These are phyloP conservation scores for Talaromyces trachyspermus DNA, from an alignment of 495 filamentous ascomycete species.

Conservation along the genomic window DNA sequence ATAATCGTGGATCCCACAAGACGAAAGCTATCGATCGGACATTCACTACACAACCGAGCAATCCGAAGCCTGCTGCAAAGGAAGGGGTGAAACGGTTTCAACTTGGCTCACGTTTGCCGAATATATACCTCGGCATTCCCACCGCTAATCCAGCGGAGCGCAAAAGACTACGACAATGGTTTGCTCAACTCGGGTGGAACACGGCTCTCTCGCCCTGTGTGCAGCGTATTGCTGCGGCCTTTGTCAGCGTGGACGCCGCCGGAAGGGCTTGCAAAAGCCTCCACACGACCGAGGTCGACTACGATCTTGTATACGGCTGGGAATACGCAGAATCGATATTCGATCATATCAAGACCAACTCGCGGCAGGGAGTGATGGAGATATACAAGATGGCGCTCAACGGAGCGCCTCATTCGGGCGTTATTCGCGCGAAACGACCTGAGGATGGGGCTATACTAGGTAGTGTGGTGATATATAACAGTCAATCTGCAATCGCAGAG, in stretches of 20 bases:
- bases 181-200: slow-evolving; percentile 66
- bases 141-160: slow-evolving; percentile 49
- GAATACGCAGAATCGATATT: slow-evolving; percentile 70
- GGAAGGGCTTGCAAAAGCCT: slow-evolving; percentile 65
- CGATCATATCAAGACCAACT: slow-evolving; percentile 65
- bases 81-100: slow-evolving; percentile 68
- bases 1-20: slow-evolving; percentile 78
- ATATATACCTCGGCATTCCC: slow-evolving; percentile 73
- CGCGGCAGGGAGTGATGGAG: slow-evolving; percentile 73
- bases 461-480: slow-evolving; percentile 76
- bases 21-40: slow-evolving; percentile 77
- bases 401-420: slow-evolving; percentile 64
- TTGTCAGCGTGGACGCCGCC: slow-evolving; percentile 67
- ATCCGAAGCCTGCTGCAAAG: slow-evolving; percentile 62
- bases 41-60: slow-evolving; percentile 75
- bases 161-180: slow-evolving; percentile 55
- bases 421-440: slow-evolving; percentile 71
- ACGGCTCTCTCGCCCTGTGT: slow-evolving; percentile 54
- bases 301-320: slow-evolving; percentile 72
- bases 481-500: slow-evolving; percentile 55
- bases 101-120: slow-evolving; percentile 69
- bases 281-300: slow-evolving; percentile 50
- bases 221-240: slow-evolving; percentile 59
- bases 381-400: slow-evolving; percentile 73
- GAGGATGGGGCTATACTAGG: slow-evolving; percentile 63